These are phyloP conservation scores for Coccomyxa subellipsoidea DNA, from an alignment of 163 green algal species.

Conservation along the genomic window DNA sequence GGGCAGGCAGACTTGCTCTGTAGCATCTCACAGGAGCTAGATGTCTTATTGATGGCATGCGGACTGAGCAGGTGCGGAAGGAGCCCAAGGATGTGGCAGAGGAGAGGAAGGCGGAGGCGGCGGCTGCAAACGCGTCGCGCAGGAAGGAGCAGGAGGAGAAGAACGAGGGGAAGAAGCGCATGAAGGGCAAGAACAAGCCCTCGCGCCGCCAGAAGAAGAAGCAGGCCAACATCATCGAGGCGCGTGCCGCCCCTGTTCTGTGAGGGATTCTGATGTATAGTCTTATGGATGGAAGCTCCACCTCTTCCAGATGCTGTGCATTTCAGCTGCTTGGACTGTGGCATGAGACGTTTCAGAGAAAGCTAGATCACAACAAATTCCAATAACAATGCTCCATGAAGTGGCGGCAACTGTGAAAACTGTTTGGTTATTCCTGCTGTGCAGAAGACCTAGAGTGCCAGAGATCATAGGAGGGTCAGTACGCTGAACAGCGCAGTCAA, in stretches of 20 bases:
- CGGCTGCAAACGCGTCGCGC: constrained; percentile 55
- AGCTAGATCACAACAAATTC: too few relatives aligned
- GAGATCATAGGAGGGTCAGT: too few relatives aligned
- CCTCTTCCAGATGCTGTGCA: too few relatives aligned
- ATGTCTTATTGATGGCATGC: background rate
- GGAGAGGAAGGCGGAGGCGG: constrained; percentile 34
- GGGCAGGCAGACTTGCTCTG: too few relatives aligned
- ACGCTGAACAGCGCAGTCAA: too few relatives aligned
- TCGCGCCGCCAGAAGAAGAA: constrained; percentile 72
- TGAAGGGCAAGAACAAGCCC: constrained; percentile 95
- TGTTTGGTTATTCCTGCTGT: too few relatives aligned
- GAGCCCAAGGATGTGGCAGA: constrained; percentile 53
- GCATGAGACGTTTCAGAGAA: background rate
- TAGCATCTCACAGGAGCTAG: too few relatives aligned
- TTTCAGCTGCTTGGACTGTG: background rate
- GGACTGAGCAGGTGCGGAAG: constrained; percentile 41
- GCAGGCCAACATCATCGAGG: constrained; percentile 83
- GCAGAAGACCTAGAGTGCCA: too few relatives aligned
- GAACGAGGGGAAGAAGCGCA: constrained; percentile 61
- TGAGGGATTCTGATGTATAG: too few relatives aligned
- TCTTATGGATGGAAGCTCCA: too few relatives aligned
- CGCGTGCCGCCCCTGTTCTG: constrained; percentile 30
- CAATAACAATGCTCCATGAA: too few relatives aligned
- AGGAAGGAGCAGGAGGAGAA: constrained; percentile 32
- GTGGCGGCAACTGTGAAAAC: too few relatives aligned